Evolutionary conservation across 2,329 filamentous ascomycete species (phyloP), one percentile per base, ranked within the genome.

Genomic region (Malbranchea zuffiana): DNA sequence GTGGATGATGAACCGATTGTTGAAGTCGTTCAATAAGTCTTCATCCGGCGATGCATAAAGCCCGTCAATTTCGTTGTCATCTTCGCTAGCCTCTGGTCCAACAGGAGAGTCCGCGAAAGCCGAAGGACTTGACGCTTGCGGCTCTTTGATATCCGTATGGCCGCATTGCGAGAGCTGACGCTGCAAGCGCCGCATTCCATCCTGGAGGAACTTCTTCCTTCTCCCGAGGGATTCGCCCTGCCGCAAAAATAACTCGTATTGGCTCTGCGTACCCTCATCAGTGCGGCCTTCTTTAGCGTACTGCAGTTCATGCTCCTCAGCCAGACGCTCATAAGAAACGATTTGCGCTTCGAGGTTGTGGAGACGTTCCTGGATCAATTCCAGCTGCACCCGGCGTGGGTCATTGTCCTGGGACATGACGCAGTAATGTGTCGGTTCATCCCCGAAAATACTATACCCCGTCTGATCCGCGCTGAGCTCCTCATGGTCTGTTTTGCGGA

Each of bases 1-100:
- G 66, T 98, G 90, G 35, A 98, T 82, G 49, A 96, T 88, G 65
- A 98, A 98, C 2, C 90, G 82, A 54, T 98, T 98, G 56, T 92
- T 90, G 67, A 95, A 98, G 55, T 96, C 87, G 57, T 82, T 94
- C 32, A 83, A 79, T 47, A 88, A 88, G 47, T 95, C 86, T 11
- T 82, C 75, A 3, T 79, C 74, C 1, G 80, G 74, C 2, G 78
- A 75, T 1, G 80, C 72, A 45, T 84, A 78, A 36, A 80, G 65
- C 10, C 69, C 72, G 30, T 71, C 67, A 19, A 66, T 50, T 20
- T 71, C 66, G 15, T 59, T 50, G 35, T 68, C 61, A 16, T 70
- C 71, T 25, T 72, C 70, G 16, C 60, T 49, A 35, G 67, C 61
- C 16, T 69, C 71, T 24, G 72, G 70, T 33, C 77, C 74, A n/a